Conservation (phyloP, 805 yeast genomes). For the Metschnikowia anglica region DNA sequence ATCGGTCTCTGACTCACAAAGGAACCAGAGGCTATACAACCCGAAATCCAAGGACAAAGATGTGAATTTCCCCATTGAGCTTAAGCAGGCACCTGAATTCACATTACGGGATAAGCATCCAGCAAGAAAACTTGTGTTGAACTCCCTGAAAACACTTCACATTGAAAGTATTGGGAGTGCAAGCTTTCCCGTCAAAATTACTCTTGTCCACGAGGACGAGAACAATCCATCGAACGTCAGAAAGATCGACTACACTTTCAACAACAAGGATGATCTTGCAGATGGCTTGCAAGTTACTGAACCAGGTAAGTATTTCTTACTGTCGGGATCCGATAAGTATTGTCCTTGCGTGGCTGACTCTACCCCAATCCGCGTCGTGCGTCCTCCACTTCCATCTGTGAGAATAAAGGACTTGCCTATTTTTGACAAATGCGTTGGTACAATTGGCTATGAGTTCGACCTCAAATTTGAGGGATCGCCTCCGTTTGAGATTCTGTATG, state of each 20-base stretch:
- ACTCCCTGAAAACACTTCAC: constrained; percentile 31
- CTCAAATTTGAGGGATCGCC: constrained; percentile 71
- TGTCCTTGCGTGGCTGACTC: constrained; percentile 62
- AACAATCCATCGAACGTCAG: constrained; percentile 25
- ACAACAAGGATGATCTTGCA: constrained; percentile 25
- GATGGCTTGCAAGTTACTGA: constrained; percentile 40
- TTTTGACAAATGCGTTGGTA: constrained; percentile 87
- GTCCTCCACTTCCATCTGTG: constrained; percentile 36
- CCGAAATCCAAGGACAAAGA: constrained; percentile 39
- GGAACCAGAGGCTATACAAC: constrained; percentile 34
- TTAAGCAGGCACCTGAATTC: constrained; percentile 28
- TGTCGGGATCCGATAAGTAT: constrained; percentile 52
- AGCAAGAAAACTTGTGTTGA: constrained; percentile 25
- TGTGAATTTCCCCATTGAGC: constrained; percentile 29
- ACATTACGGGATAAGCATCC: constrained; percentile 24
- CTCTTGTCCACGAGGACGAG: constrained; percentile 33
- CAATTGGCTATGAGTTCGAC: constrained; percentile 73
- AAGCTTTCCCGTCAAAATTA: constrained; percentile 33
- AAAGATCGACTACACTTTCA: constrained; percentile 28
- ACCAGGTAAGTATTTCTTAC: constrained; percentile 68
- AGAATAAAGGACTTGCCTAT: constrained; percentile 56
- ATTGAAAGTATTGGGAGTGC: constrained; percentile 17
- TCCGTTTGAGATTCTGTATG: constrained; percentile 70
- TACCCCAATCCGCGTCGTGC: constrained; percentile 29
- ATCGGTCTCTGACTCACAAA: constrained; percentile 34